These are phyloP conservation scores for Eucalyptus sp. DNA, from an alignment of 345 rosid genomes.

Conservation along the genomic window DNA sequence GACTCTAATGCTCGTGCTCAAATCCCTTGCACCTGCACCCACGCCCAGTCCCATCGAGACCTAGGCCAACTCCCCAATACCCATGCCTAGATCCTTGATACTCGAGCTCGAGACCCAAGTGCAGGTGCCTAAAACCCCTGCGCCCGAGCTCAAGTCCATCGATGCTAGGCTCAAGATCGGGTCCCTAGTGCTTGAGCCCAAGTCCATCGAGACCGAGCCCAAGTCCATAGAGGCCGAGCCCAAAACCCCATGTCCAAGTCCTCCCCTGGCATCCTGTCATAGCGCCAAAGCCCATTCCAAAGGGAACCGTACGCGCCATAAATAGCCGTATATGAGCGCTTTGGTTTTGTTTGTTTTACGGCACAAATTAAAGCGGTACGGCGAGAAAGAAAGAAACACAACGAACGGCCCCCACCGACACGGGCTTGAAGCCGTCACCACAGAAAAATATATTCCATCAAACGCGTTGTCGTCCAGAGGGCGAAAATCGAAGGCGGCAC, in stretches of 20 bases:
- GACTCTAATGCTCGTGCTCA: rapidly evolving
- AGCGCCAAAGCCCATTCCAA: not conserved
- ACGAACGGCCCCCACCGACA: not conserved
- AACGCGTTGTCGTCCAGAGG: not conserved
- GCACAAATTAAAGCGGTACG: not conserved
- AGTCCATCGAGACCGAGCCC: no score
- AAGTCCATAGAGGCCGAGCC: no score
- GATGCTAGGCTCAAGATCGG: not conserved
- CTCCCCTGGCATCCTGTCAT: not conserved
- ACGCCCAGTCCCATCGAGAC: not conserved
- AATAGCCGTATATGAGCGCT: not conserved
- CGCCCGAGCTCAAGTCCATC: rapidly evolving
- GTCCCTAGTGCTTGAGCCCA: no score
- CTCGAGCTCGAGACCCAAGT: not conserved
- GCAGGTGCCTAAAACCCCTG: not conserved
- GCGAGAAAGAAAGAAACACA: not conserved
- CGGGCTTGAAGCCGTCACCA: not conserved
- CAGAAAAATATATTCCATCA: not conserved
- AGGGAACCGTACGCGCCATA: not conserved
- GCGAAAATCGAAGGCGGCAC: not conserved
- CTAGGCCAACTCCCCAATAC: no score
- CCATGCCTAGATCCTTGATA: rapidly evolving
- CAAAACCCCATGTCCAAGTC: not conserved
- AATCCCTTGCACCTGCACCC: not conserved
- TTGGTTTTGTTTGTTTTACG: not conserved